Evolutionary conservation across 441 rosid species (phyloP), one percentile per base, ranked within the genome.

Genomic region (Rhodomyrtus psidioides): DNA sequence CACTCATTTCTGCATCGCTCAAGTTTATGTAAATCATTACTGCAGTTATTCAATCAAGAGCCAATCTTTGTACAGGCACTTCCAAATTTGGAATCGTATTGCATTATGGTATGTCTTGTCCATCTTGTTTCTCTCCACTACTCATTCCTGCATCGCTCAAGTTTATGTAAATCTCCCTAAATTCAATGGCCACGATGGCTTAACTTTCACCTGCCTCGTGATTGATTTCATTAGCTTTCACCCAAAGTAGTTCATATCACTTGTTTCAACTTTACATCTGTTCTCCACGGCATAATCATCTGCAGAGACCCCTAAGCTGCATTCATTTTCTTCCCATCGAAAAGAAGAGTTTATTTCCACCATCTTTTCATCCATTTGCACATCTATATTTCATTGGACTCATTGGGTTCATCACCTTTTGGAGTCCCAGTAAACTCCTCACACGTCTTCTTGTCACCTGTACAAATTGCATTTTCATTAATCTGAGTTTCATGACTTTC

Each of bases 51-150:
- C 46, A 91, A 88, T 88, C 92, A 88, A 87, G 85, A 88, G 82
- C 88, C 85, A 85, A 86, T 83, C 93, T 94, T 70, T 90, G 94
- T 88, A 87, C 56, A 84, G 75, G 88, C 82, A 90, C 89, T 87
- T 87, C 93, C 42, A 60, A 87, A 86, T 89, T 89, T 84, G 86
- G 82, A 82, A 86, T 74, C 55, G 42, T 83, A 53, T 84, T 87
- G 83, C 89, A 53, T 85, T 89, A 93, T 87, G 89, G 84, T 58
- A 84, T 62, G 51, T 70, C 83, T 51, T 86, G 92, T 39, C 91
- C 90, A 84, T 87, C 84, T 79, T 83, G 91, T 85, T 88, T 85
- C 84, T 87, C 86, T 85, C 89, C 94, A 87, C 86, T 86, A 58
- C 84, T 87, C 58, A 84, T 65, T 54, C 88, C 90, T 26, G 90